Evolutionary conservation across 768 basidiomycete species (phyloP).

Genomic region (Hypsizygus marmoreus): DNA sequence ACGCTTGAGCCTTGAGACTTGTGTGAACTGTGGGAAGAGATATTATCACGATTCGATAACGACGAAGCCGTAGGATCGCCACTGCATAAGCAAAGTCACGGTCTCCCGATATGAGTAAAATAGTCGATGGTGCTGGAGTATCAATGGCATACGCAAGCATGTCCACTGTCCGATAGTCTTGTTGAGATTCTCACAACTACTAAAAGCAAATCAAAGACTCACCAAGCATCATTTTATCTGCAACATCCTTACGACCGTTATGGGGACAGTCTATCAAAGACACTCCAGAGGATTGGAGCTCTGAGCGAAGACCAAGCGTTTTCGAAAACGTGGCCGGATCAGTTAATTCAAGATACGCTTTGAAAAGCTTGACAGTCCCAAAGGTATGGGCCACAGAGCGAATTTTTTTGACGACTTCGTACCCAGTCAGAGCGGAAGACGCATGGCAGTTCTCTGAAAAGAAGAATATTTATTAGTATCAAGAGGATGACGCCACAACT

Average conservation of each 20-base stretch:
- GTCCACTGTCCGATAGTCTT: conserved; percentile 47
- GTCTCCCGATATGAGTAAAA: conserved; percentile 66
- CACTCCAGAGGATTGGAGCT: conserved; percentile 49
- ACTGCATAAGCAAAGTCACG: conserved; percentile 65
- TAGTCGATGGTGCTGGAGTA: conserved; percentile 50
- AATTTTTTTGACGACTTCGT: conserved; percentile 45
- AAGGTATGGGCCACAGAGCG: conserved; percentile 46
- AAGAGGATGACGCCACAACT: no score
- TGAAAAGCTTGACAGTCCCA: conserved; percentile 52
- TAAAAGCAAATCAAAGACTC: conserved; percentile 22
- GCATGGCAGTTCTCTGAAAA: conserved; percentile 42
- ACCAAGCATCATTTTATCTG: conserved; percentile 50
- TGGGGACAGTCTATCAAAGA: conserved; percentile 38
- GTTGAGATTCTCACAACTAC: conserved; percentile 1
- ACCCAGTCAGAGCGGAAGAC: conserved; percentile 41
- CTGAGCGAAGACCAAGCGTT: conserved; percentile 37
- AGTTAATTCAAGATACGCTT: conserved; percentile 53
- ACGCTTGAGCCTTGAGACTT: conserved; percentile 57
- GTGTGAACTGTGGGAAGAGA: conserved; percentile 35
- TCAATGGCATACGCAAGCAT: conserved; percentile 67
- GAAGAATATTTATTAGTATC: neutral
- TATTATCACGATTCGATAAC: conserved; percentile 52
- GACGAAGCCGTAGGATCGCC: conserved; percentile 53
- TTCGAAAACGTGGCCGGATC: conserved; percentile 28
- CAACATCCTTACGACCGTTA: conserved; percentile 34